Conservation (phyloP, 2,329 filamentous ascomycete genomes). For the Clonostachys sp. region DNA sequence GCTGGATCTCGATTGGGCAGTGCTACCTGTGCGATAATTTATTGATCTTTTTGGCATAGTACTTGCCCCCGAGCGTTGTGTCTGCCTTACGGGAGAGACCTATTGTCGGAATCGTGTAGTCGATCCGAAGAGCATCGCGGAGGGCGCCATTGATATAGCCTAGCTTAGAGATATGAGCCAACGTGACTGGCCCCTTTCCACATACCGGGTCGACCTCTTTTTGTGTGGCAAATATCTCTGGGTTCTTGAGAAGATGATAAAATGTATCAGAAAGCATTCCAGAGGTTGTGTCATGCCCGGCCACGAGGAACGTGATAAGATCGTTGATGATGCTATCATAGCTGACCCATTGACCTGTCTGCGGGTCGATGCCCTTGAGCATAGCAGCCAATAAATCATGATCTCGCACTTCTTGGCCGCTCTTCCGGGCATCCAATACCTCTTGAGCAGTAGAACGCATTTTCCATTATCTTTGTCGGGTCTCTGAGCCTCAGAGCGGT, state of each 20-base stretch:
- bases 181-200: slow-evolving; percentile 49
- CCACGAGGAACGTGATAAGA: slow-evolving; percentile 69
- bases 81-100: slow-evolving; percentile 20
- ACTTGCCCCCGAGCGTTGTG: slow-evolving; percentile 9
- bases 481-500: slow-evolving; percentile 43
- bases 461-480: slow-evolving; percentile 47
- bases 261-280: slow-evolving; percentile 62
- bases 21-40: neutral
- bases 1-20: neutral
- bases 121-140: slow-evolving; percentile 1
- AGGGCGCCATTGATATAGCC: slow-evolving; percentile 56
- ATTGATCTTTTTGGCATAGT: neutral
- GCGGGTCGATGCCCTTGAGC: slow-evolving; percentile 61
- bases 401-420: slow-evolving; percentile 42
- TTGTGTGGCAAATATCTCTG: slow-evolving; percentile 53
- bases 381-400: slow-evolving; percentile 67
- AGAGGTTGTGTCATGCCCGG: slow-evolving; percentile 69
- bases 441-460: slow-evolving; percentile 52
- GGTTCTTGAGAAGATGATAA: slow-evolving; percentile 61
- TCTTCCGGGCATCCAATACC: slow-evolving; percentile 39
- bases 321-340: slow-evolving; percentile 63
- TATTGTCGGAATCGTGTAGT: neutral
- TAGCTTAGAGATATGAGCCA: slow-evolving; percentile 60
- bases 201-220: slow-evolving; percentile 64
- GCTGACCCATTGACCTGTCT: slow-evolving; percentile 59